Base-by-base conservation (phyloP, 345 rosid species). In the Acer negundo region DNA sequence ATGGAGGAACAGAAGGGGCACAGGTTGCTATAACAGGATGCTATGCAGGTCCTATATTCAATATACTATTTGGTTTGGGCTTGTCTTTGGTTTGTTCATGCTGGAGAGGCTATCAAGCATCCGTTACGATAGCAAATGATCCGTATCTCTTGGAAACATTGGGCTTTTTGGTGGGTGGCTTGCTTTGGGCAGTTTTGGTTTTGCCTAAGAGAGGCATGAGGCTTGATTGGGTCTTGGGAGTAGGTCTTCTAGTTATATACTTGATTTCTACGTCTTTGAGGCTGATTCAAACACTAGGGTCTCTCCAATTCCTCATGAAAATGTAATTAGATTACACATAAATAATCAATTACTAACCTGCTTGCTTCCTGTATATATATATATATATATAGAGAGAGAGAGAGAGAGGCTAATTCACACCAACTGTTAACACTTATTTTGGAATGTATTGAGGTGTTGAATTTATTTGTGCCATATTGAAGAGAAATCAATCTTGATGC, bases 1-100 rank as follows among this genome's bases (percentile, higher is more conserved):
- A 87, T 24, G 94, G 96, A 62, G 93, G 98, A 13, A 76, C 80
- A 3, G 81, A 84, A 62, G 97, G 99, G 11, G 93, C 90, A 0
- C 98, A 95, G 22, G 79, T 92, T 53, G 97, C 98, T 3, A 77
- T 95, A 63, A 87, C 98, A 0, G 98, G 98, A 1, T 93, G 97
- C 70, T 93, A 93, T 69, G 99, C 99, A 0, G 94, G 99, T 26
- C 98, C 97, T 0, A 78, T 95, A 61, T 95, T 95, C 83, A 93
- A 92, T 87, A 84, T 84, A 7, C 86, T 95, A 0, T 87, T 89
- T 56, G 98, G 98, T 16, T 79, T 93, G 66, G 98, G 99, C 0
- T 65, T 91, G 76, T 94, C 98, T 46, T 86, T 92, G 7, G 81
- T 90, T 73, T 82, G 81, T 1, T 84, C 93, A n/a, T 80, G 90